Evolutionary conservation across 306 rosid genomes (phyloP).

Genomic region (Nissolia schottii): DNA sequence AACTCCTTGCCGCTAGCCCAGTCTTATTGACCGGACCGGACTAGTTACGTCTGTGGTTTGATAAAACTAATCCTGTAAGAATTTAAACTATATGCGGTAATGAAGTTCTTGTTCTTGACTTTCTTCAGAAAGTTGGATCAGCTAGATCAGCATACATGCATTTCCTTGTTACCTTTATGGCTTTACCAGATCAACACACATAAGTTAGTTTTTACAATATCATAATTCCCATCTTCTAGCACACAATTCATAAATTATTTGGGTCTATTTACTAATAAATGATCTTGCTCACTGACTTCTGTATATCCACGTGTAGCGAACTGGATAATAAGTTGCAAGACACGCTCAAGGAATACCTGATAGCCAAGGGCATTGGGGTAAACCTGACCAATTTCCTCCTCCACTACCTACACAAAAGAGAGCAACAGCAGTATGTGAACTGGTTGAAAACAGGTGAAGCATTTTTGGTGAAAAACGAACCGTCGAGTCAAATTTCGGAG

Average conservation of each 20-base stretch:
- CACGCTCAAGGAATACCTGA: slow-evolving; percentile 54
- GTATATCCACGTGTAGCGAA: slow-evolving; percentile 34
- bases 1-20: not conserved
- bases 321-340: slow-evolving; percentile 45
- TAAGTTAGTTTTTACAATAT: not conserved
- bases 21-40: not conserved
- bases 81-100: not conserved
- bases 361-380: slow-evolving; percentile 57
- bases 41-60: not conserved
- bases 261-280: too few species aligned
- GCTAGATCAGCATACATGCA: not conserved
- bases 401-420: slow-evolving; percentile 56
- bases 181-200: not conserved
- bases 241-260: too few species aligned
- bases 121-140: not conserved
- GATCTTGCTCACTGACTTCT: too few species aligned
- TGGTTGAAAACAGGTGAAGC: too few species aligned
- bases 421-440: slow-evolving; percentile 65
- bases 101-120: not conserved
- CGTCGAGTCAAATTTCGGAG: not conserved
- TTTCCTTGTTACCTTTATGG: not conserved
- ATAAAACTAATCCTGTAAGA: not conserved
- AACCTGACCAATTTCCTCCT: slow-evolving; percentile 62
- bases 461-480: slow-evolving; percentile 31
- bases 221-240: not conserved